These are phyloP conservation scores for Fragaria ananassa DNA, from an alignment of 306 rosid species.

Conservation along the genomic window DNA sequence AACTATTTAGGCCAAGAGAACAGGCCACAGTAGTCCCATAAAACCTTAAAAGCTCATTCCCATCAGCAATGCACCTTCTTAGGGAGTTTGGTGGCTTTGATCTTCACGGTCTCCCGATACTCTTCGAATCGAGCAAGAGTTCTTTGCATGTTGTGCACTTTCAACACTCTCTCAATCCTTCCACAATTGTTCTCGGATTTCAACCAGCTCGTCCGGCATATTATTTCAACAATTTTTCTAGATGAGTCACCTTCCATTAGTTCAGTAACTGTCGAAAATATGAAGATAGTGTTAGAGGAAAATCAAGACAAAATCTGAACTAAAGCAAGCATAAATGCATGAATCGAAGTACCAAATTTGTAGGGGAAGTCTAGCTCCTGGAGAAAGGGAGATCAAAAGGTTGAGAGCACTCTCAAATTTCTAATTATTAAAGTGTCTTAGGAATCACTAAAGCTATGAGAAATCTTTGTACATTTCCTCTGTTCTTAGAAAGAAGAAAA, in stretches of 20 bases:
- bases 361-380: no score
- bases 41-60: conserved; percentile 89
- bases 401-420: conserved; percentile 11
- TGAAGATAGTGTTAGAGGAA: conserved; percentile 1
- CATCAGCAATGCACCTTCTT: conserved; percentile 97
- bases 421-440: conserved; percentile 25
- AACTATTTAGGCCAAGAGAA: conserved; percentile 72
- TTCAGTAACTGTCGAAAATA: conserved; percentile 64
- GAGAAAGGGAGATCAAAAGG: conserved; percentile 17
- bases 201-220: conserved; percentile 78
- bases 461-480: neutral
- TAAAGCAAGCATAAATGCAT: neutral
- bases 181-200: conserved; percentile 72
- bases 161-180: conserved; percentile 75
- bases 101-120: conserved; percentile 78
- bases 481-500: conserved; percentile 11
- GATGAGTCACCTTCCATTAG: conserved; percentile 94
- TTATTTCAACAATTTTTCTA: conserved; percentile 84
- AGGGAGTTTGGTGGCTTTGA: conserved; percentile 81
- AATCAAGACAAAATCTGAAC: neutral
- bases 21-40: conserved; percentile 74
- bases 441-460: conserved; percentile 19
- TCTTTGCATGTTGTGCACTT: conserved; percentile 95
- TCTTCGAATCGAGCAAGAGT: conserved; percentile 88
- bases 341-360: neutral